Evolutionary conservation across 345 rosid species (phyloP).

Genomic region (Cardamine resedifolia): DNA sequence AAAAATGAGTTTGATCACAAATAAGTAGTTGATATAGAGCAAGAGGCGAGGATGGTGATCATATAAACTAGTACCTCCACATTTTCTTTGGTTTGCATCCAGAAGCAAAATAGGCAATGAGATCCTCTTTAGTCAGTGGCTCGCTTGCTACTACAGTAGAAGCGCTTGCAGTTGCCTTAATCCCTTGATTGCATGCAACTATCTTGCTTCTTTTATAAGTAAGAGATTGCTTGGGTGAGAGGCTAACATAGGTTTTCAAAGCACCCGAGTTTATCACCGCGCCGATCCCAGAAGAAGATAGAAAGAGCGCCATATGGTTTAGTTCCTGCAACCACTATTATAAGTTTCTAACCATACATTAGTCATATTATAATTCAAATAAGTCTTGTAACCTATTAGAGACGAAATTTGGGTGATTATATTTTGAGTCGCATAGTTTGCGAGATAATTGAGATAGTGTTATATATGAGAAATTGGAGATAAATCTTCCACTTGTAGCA

Average conservation of each 20-base stretch:
- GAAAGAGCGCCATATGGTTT: constrained; percentile 48
- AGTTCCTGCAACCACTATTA: constrained; percentile 29
- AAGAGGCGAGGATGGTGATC: neutral
- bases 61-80: constrained; percentile 69
- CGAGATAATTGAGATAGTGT: too few species aligned
- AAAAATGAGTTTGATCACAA: neutral
- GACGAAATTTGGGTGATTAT: too few species aligned
- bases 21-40: neutral
- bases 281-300: constrained; percentile 30
- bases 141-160: constrained; percentile 54
- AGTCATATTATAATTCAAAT: too few species aligned
- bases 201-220: constrained; percentile 33
- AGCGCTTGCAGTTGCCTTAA: constrained; percentile 61
- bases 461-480: too few species aligned
- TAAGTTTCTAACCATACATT: too few species aligned
- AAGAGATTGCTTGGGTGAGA: constrained; percentile 39
- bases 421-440: too few species aligned
- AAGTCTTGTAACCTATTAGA: too few species aligned
- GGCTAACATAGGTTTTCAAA: constrained; percentile 23
- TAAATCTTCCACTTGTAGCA: too few species aligned
- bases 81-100: constrained; percentile 85
- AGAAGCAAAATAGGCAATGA: constrained; percentile 71
- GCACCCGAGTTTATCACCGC: constrained; percentile 26
- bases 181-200: constrained; percentile 33
- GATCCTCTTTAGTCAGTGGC: constrained; percentile 80